Base-by-base conservation (phyloP, 1,284 basidiomycete species). In the Termitomyces sp. region DNA sequence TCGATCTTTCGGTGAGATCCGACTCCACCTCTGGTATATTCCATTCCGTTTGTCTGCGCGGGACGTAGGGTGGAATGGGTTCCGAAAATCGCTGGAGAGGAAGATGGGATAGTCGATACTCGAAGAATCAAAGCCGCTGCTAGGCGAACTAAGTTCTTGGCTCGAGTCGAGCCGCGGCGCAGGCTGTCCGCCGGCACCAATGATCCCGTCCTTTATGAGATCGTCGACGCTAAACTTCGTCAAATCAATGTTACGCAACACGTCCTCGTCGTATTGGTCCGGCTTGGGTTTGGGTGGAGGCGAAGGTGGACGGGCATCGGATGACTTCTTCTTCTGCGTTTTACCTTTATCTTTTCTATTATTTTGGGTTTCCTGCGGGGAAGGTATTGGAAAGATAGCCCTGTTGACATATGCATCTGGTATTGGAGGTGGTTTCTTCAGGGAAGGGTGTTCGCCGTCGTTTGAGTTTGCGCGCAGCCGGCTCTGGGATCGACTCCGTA, bases 151-250 rank as follows among this genome's bases (percentile, higher is more conserved):
- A 30, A 14, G 63, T 21, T 68, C 66, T 43, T 62, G 56, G 35
- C 54, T 58, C 11, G 57, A 46, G 58, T 55, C 41, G 1, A 42
- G 53, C 31, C 41, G 53, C 46, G 30, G 50, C 35, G 55, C 56
- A 57, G 67, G 21, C 62, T 67, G 11, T 59, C 72, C 60, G 8
- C 58, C 54, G 16, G 72, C 68, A 66, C 92, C 77, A 58, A 96
- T 76, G 65, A 96, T 91, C 28, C 89, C 93, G 45, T 90, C 88
- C 78, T 34, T 35, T 2, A 53, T 44, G 3, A 97, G 91, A 54
- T 84, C 75, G 30, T 87, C 80, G 39, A 95, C 28, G 7, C 28
- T 30, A 7, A 30, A 10, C 6, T 30, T 10, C 35, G 93, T 77
- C 18, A 73, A 74, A 60, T 53, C 47, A 5, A 52, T 26, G 7